Evolutionary conservation across 352 stramenopile species (phyloP).

Genomic region (Blastocystis sp.): DNA sequence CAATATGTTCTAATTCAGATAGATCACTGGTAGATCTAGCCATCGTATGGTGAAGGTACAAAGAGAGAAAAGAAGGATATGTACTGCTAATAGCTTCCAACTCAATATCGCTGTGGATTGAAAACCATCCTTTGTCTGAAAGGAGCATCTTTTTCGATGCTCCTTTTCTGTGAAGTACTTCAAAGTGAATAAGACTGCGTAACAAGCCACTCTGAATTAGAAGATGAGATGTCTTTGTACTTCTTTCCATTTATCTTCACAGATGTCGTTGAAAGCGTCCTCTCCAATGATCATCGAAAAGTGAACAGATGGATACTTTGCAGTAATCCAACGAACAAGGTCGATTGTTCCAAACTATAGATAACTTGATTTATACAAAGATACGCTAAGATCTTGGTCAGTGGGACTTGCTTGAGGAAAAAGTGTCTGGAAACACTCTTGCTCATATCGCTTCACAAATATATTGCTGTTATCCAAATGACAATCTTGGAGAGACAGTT

Average conservation of each 20-base stretch:
- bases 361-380: conserved; percentile 58
- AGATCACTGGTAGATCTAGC: neutral
- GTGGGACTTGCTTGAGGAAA: conserved; percentile 71
- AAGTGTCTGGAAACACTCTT: conserved; percentile 26
- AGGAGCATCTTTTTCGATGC: neutral
- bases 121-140: neutral
- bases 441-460: conserved; percentile 45
- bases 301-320: conserved; percentile 68
- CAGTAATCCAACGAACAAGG: conserved; percentile 70
- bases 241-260: conserved; percentile 76
- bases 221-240: neutral
- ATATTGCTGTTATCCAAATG: neutral
- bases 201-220: neutral
- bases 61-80: neutral
- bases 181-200: neutral
- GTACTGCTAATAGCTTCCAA: conserved; percentile 16
- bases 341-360: conserved; percentile 75
- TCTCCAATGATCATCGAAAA: conserved; percentile 77
- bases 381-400: conserved; percentile 64
- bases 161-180: conserved; percentile 5
- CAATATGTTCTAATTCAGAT: neutral
- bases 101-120: neutral
- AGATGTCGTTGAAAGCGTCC: conserved; percentile 76
- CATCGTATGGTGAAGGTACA: neutral
- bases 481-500: conserved; percentile 68